Evolutionary conservation across 1,139 yeast species (phyloP).

Genomic region (Pneumocystis jirovecii): DNA sequence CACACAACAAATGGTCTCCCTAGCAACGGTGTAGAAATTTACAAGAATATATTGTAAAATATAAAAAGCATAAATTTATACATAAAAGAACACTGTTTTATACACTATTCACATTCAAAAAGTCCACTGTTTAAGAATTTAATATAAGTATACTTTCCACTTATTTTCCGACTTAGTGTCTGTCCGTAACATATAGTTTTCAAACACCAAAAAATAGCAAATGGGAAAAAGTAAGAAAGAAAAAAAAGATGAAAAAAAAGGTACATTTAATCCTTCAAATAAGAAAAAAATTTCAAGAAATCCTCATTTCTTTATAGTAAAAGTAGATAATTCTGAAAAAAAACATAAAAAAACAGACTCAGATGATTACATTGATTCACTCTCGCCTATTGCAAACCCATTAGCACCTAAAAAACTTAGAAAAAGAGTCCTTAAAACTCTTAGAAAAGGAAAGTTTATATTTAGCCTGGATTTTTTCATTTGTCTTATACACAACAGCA

Average conservation of each 20-base stretch:
- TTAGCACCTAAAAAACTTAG: constrained; percentile 91
- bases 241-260: background rate
- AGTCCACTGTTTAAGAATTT: too few species aligned
- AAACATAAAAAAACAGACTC: background rate
- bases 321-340: background rate
- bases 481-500: constrained; percentile 28
- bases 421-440: constrained; percentile 87
- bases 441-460: constrained; percentile 42
- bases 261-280: background rate
- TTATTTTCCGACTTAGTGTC: background rate
- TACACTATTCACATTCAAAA: too few species aligned
- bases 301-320: background rate
- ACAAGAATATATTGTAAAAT: too few species aligned
- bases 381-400: constrained; percentile 66
- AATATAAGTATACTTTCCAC: background rate
- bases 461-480: background rate
- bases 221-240: background rate
- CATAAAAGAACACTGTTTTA: too few species aligned
- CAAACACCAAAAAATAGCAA: background rate
- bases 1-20: background rate
- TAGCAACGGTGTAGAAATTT: too few species aligned
- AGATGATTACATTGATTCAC: background rate
- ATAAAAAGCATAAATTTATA: too few species aligned
- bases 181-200: background rate
- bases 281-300: background rate